phyloP scores from a whole-genome alignment of 2,329 filamentous ascomycete species.

The Paecilomyces variotii region DNA sequence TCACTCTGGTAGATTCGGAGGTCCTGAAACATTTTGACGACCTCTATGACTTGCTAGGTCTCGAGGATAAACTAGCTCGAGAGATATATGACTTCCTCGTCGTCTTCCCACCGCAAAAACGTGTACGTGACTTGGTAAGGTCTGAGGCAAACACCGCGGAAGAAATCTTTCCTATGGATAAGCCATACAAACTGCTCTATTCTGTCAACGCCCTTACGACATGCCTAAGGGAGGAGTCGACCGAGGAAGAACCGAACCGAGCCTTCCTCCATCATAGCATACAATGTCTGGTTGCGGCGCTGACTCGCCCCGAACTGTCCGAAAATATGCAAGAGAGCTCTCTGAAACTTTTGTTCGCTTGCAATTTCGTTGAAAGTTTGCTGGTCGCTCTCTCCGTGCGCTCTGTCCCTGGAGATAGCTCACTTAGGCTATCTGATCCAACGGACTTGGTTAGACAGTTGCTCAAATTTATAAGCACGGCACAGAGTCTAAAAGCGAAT shows the following conservation, averaged over 20 bases:
- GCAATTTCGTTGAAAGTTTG: slow-evolving; percentile 51
- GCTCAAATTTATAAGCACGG: slow-evolving; percentile 26
- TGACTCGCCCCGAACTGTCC: slow-evolving; percentile 51
- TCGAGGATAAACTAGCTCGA: slow-evolving; percentile 60
- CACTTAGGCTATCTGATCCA: slow-evolving; percentile 27
- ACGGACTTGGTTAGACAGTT: slow-evolving; percentile 26
- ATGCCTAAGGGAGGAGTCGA: slow-evolving; percentile 46
- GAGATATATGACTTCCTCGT: slow-evolving; percentile 67
- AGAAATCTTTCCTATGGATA: slow-evolving; percentile 59
- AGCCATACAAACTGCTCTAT: slow-evolving; percentile 68
- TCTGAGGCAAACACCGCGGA: slow-evolving; percentile 45
- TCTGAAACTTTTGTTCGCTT: slow-evolving; percentile 44
- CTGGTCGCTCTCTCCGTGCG: slow-evolving; percentile 50
- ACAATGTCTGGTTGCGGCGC: slow-evolving; percentile 50
- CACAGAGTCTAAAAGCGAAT: slow-evolving; percentile 9
- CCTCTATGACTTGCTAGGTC: slow-evolving; percentile 70
- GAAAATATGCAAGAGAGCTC: slow-evolving; percentile 36
- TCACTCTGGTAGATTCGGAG: slow-evolving; percentile 63
- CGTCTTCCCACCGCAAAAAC: slow-evolving; percentile 60
- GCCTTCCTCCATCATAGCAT: slow-evolving; percentile 39
- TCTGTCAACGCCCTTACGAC: slow-evolving; percentile 59
- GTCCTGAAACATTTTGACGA: slow-evolving; percentile 76
- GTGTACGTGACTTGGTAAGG: slow-evolving; percentile 53
- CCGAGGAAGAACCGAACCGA: slow-evolving; percentile 28
- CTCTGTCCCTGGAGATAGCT: slow-evolving; percentile 8